These are phyloP conservation scores for Aspergillus unguis DNA, from an alignment of 2,329 filamentous ascomycete genomes.

Conservation along the genomic window DNA sequence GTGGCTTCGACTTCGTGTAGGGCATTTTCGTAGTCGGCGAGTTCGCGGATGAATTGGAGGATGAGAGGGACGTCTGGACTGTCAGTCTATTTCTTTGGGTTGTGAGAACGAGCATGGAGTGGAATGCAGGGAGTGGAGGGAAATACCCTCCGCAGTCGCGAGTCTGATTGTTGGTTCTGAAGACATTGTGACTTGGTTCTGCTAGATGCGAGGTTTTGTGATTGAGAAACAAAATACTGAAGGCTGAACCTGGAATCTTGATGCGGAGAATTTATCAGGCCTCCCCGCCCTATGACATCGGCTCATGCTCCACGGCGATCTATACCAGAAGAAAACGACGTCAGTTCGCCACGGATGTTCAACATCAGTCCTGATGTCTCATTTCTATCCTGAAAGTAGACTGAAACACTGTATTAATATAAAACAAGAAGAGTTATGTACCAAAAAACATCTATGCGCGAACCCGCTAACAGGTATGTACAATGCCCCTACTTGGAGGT, in stretches of 20 bases:
- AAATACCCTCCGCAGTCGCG: slow-evolving; percentile 40
- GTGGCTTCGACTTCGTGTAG: slow-evolving; percentile 73
- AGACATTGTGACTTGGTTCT: slow-evolving; percentile 25
- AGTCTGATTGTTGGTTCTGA: slow-evolving; percentile 39
- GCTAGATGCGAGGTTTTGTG: neutral
- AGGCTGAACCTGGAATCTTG: neutral
- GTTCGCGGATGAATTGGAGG: slow-evolving; percentile 74
- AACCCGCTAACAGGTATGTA: neutral
- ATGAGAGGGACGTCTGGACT: slow-evolving; percentile 73
- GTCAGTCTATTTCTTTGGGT: neutral
- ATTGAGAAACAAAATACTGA: neutral
- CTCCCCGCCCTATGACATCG: slow-evolving; percentile 7
- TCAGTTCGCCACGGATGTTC: neutral
- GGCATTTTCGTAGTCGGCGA: slow-evolving; percentile 84
- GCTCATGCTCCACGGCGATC: slow-evolving; percentile 5
- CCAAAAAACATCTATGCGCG: slow-evolving; percentile 15
- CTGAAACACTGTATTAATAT: slow-evolving; percentile 9
- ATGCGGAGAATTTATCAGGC: neutral
- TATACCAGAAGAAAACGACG: neutral
- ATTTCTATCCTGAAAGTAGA: slow-evolving; percentile 2
- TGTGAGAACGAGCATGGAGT: slow-evolving; percentile 6
- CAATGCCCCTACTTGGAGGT: slow-evolving; percentile 43
- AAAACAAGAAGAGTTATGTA: slow-evolving; percentile 15
- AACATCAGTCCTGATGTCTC: neutral
- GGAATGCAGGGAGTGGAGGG: neutral